Base-by-base conservation (phyloP, 2,329 filamentous ascomycete genomes). In the Microascus cirrosus region DNA sequence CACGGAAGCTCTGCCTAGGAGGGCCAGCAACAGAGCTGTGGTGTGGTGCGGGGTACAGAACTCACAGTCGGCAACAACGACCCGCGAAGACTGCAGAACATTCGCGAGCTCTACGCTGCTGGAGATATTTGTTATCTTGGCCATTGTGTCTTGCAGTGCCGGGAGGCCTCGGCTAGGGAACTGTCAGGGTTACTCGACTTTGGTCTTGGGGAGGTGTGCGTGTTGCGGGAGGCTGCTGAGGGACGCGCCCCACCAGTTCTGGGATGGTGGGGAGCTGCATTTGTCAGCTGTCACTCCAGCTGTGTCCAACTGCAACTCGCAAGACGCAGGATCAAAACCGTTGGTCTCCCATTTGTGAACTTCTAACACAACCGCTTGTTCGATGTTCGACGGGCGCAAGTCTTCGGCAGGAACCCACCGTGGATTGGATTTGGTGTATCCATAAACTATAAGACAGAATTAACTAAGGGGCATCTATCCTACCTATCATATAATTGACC, bases 31-130 rank as follows among this genome's bases (percentile, higher is more conserved):
- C 39, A 20, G 45, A 50, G n/a, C 45, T 22, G 3, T 24, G 45
- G 24, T 13, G 45, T n/a, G 35, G 61, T 60, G 64, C 60, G 63
- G 66, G 62, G 63, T 60, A 64, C 54, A 53, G 58, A 60, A 78
- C 89, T 81, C 77, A 95, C 91, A 96, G 74, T 96, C 89, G 67
- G 87, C 85, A 58, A 97, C 86, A 50, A 97, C 89, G 60, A 96
- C 83, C 63, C 82, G 83, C 36, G 89, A 91, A 58, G 80, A 83
- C 61, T 81, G 80, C 61, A 96, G 78, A 60, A 94, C 73, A 35
- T 75, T 73, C 65, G 78, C 80, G 66, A 95, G 86, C 67, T 93
- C 84, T 65, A 77, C 75, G 63, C 75, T 73, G 60, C 79, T 81
- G 67, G 72, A 69, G 58, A 73, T 72, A 57, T 60, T 54, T 3